Evolutionary conservation across 306 rosid species (phyloP).

Genomic region (Fagus crenata): DNA sequence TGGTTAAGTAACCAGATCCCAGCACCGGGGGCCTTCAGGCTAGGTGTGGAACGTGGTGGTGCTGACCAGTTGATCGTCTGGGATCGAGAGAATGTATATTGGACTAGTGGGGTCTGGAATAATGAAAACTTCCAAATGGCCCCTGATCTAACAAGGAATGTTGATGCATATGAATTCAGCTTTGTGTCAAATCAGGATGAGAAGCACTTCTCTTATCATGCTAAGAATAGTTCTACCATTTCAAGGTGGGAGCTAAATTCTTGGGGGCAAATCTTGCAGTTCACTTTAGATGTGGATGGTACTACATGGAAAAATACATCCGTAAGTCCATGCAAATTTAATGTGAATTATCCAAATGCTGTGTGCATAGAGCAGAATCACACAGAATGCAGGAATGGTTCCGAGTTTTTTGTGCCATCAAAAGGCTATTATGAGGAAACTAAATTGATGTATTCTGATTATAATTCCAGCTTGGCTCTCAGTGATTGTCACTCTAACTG

Average conservation of each 20-base stretch:
- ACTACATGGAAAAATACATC: conserved; percentile 21
- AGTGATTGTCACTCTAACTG: conserved; percentile 30
- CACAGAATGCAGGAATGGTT: conserved; percentile 28
- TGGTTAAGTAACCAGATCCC: conserved; percentile 33
- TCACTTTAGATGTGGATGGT: conserved; percentile 4
- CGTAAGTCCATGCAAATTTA: conserved; percentile 13
- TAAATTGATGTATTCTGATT: not conserved
- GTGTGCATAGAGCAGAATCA: conserved; percentile 24
- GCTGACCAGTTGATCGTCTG: conserved; percentile 25
- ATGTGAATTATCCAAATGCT: conserved; percentile 18
- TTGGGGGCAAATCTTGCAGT: conserved; percentile 33
- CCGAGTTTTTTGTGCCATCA: conserved; percentile 23
- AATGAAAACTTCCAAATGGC: conserved; percentile 12
- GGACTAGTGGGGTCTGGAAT: conserved; percentile 29
- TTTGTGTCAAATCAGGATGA: conserved; percentile 31
- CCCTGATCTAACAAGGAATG: conserved; percentile 16
- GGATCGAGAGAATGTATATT: conserved; percentile 26
- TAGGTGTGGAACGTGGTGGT: conserved; percentile 25
- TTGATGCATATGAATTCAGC: conserved; percentile 18
- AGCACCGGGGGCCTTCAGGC: conserved; percentile 28
- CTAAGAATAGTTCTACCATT: conserved; percentile 1
- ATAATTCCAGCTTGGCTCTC: conserved; percentile 21
- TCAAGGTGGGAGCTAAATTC: conserved; percentile 35
- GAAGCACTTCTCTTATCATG: conserved; percentile 25
- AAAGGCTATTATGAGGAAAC: conserved; percentile 9